Evolutionary conservation across 176 grass and related monocot species (phyloP), one percentile per base, ranked within the genome.

Genomic region (Rhynchospora pubera): DNA sequence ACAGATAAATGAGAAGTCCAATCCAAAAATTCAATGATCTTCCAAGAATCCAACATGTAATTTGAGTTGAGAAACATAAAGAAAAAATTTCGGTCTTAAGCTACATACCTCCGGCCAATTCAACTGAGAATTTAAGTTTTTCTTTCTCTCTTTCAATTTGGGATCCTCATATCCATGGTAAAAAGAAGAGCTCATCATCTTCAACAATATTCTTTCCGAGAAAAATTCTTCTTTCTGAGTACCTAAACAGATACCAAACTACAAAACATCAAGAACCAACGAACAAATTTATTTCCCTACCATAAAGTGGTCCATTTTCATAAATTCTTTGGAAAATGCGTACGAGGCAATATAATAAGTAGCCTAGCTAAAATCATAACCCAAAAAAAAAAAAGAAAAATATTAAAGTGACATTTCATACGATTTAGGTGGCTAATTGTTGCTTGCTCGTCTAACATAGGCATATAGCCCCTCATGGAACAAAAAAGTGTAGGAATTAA

Each of bases 281-380:
- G 44, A 81, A 59, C 79, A 15, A 81, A 80, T 65, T 81, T 30
- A 65, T 47, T 81, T 63, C 42, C 21, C 28, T 44, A 24, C 79
- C 57, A 28, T 80, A 44, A 24, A 23, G 77, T 80, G 78, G 78
- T 63, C 57, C 78, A 80, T 62, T 48, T 45, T 47, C 12, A 46
- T 62, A 50, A 44, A 81, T 62, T 80, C 18, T 81, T 81, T 45
- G 50, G 59, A 26, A 62, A 62, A 62, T 45, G 19, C 6, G 14
- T 50, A 63, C 16, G 48, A 22, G 39, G 79, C 5, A 81, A 65
- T 50, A 78, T 57, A 50, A 32, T 50, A 18, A 80, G 11, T 24
- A 44, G 34, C 61, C 16, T 76, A 51, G 11, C 2, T 8, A 62
- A 14, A 62, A 56, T 30, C 26, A 80, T 23, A 57, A 9, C 7